Evolutionary conservation across 2,329 filamentous ascomycete genomes (phyloP).

Genomic region (Phialemoniopsis sp.): DNA sequence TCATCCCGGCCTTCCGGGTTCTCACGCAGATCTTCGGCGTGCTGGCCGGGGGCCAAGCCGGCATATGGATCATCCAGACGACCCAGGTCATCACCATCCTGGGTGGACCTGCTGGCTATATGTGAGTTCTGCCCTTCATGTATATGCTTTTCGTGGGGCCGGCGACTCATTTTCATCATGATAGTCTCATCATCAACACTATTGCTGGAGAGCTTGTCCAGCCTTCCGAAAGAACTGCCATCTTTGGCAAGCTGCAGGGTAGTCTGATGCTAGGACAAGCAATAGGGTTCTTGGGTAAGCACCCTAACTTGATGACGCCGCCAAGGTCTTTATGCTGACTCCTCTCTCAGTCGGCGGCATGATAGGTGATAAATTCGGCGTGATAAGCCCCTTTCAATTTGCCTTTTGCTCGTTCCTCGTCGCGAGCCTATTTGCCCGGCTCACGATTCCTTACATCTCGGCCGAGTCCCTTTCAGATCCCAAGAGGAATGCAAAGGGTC

Average conservation of each 20-base stretch:
- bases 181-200: slow-evolving; percentile 54
- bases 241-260: slow-evolving; percentile 57
- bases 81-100: slow-evolving; percentile 60
- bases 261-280: slow-evolving; percentile 58
- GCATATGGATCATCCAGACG: slow-evolving; percentile 58
- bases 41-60: slow-evolving; percentile 44
- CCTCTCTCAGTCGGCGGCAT: slow-evolving; percentile 42
- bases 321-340: not conserved
- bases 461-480: slow-evolving; percentile 30
- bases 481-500: slow-evolving; percentile 31
- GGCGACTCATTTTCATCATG: too few species aligned
- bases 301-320: too few species aligned
- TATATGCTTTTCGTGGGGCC: not conserved
- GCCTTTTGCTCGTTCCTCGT: slow-evolving; percentile 54
- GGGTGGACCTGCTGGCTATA: slow-evolving; percentile 60
- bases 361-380: slow-evolving; percentile 53
- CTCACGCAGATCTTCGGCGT: slow-evolving; percentile 58
- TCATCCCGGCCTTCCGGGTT: slow-evolving; percentile 56
- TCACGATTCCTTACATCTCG: slow-evolving; percentile 46
- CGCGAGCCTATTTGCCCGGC: slow-evolving; percentile 33
- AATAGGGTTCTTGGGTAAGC: slow-evolving; percentile 49
- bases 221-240: slow-evolving; percentile 50
- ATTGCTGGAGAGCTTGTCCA: slow-evolving; percentile 57
- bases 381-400: slow-evolving; percentile 55
- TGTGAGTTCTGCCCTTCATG: slow-evolving; percentile 25